Evolutionary conservation across 306 rosid genomes (phyloP), one percentile per base, ranked within the genome.

Genomic region (Cicer arietinum): DNA sequence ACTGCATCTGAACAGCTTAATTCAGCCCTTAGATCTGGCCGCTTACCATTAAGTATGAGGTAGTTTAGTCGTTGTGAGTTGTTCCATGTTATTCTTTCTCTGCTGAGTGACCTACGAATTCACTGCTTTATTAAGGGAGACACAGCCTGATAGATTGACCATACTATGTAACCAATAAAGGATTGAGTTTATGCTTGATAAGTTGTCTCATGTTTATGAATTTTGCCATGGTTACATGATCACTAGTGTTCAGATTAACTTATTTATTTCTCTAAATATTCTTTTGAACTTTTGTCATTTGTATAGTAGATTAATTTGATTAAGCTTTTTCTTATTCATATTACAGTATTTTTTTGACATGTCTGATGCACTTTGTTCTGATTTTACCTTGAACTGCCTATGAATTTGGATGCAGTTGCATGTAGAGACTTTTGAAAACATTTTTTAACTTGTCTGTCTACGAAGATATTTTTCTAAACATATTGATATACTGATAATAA

Each of bases 31-130:
- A 44, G 56, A 48, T 45, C 85, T 13, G 11, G 70, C 46, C 41
- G 5, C 74, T 58, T 3, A 44, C 66, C 57, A 59, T 80, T 57
- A 5, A n/a, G 67, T n/a, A 57, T 37, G 83, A 87, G 91, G 84
- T 89, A 87, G 76, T 74, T 75, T 73, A 65, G 48, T 66, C 35
- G 57, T 53, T 59, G 46, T 69, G 74, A 48, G 67, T 56, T 43
- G 56, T 50, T 52, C 67, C 71, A 44, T 75, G 77, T 69, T 35
- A 7, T 37, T 62, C 69, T 58, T 69, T 64, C 35, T 52, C 53
- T 67, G 78, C 61, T 68, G 47, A 44, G 54, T 69, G 74, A 64
- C 70, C 81, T 37, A 70, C 69, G 37, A 12, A 68, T 77, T 8
- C 8, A 7, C 20, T 56, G 16, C 45, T 54, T 74, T 69, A 64